Percentiles rank a stretch among this genome's conserved stretches.
Evolutionary conservation across 176 grass and related monocot genomes (phyloP).

Genomic region (Thalia dealbata): DNA sequence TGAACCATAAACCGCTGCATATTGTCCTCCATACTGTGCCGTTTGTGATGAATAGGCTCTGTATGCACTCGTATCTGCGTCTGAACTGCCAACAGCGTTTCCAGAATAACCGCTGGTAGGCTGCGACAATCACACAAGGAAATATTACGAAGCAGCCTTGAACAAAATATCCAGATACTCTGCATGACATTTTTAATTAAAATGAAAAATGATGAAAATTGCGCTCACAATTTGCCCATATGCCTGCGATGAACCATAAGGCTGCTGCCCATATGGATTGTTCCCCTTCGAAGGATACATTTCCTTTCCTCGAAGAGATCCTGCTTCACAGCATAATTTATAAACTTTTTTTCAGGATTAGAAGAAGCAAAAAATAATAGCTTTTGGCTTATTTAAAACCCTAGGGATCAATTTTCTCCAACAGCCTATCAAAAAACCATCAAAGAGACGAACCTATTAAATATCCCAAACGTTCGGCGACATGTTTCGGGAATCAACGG

Average conservation of each 20-base stretch:
- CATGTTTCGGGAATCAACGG: background rate
- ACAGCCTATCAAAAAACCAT: background rate
- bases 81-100: constrained; percentile 27
- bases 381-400: background rate
- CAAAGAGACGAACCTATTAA: background rate
- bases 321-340: constrained; percentile 5
- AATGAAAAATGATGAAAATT: background rate
- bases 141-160: background rate
- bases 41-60: constrained; percentile 35
- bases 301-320: background rate
- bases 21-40: constrained; percentile 52
- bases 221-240: constrained; percentile 17
- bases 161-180: background rate
- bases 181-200: background rate
- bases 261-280: constrained; percentile 13
- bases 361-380: background rate
- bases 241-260: constrained; percentile 5
- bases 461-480: background rate
- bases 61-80: constrained; percentile 29
- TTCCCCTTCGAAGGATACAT: constrained; percentile 22
- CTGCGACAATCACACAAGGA: constrained; percentile 24
- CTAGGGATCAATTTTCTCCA: background rate
- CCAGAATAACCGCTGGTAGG: constrained; percentile 39
- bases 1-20: constrained; percentile 54
- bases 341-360: background rate